Base-by-base conservation (phyloP, 2,329 filamentous ascomycete genomes). In the Penicillium sp. region DNA sequence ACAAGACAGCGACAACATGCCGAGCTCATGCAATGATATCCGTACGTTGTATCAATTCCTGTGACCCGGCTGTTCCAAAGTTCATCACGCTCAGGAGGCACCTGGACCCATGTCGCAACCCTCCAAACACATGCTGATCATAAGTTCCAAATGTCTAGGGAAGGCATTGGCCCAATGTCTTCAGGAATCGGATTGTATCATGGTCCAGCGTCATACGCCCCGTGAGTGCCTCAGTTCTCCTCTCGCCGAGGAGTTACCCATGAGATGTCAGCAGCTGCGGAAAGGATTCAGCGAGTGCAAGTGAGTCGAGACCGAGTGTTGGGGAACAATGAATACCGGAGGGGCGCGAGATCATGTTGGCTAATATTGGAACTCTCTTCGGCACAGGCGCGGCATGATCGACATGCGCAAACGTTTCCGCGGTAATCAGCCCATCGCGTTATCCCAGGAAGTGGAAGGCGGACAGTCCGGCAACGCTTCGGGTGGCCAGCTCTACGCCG, bases 321-420 rank as follows among this genome's bases (percentile, higher is more conserved):
- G 24, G 22, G 56, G 45, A 18, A 54, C 36, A 16, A 14, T 21
- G 16, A 7, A 38, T 8, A 52, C 38, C 13, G 44, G 11, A 16
- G 36, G 9, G 14, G 31, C 9, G 21, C 32, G 16, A 41, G 42
- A 45, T 13, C 14, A 49, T 8, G 4, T 11, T 48, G 13, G 38
- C 59, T 63, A 49, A 63, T 31, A 2, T 31, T 31, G 27, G 4
- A 16, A 1, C 22, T 11, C 44, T 6, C 29, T 21, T 41, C n/a
- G 27, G 4, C 4, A 21, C 18, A 76, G 75, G 70, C 89, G 93
- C 61, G 94, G 94, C 61, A 86, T 96, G 85, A 89, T 97, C 65
- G 94, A 99, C 74, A 99, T 99, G 94, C 90, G 94, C 73, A 97
- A 97, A 79, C 88, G 94, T 32, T 97, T 99, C 77, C 85, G 94